Evolutionary conservation across 2,329 filamentous ascomycete genomes (phyloP).

Genomic region (Metarhizium brunneum): DNA sequence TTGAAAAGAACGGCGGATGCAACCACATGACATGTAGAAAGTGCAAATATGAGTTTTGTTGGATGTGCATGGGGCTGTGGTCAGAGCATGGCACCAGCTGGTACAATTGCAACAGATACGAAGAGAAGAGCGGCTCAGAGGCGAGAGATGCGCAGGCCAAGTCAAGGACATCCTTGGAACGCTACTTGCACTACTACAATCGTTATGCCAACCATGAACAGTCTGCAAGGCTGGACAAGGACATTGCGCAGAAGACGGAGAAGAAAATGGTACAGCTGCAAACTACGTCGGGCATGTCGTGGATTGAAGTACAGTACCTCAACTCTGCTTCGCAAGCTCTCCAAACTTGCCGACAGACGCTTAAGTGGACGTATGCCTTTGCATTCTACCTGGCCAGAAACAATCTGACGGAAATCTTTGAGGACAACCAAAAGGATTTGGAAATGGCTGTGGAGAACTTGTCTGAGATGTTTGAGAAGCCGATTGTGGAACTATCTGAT

Average conservation of each 20-base stretch:
- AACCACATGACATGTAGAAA: slow-evolving; percentile 98
- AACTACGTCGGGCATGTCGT: slow-evolving; percentile 88
- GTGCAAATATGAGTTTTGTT: slow-evolving; percentile 95
- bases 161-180: slow-evolving; percentile 80
- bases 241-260: slow-evolving; percentile 91
- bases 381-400: slow-evolving; percentile 95
- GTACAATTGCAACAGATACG: slow-evolving; percentile 98
- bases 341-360: slow-evolving; percentile 92
- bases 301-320: slow-evolving; percentile 98
- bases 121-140: slow-evolving; percentile 88
- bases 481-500: slow-evolving; percentile 72
- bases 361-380: slow-evolving; percentile 99
- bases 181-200: slow-evolving; percentile 99
- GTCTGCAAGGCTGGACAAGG: slow-evolving; percentile 91
- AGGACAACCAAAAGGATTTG: slow-evolving; percentile 96
- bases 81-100: slow-evolving; percentile 97
- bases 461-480: slow-evolving; percentile 99
- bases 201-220: slow-evolving; percentile 98
- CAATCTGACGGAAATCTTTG: slow-evolving; percentile 94
- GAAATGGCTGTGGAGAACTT: slow-evolving; percentile 95
- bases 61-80: slow-evolving; percentile 99
- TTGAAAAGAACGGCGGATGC: slow-evolving; percentile 97
- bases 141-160: slow-evolving; percentile 87
- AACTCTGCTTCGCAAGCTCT: slow-evolving; percentile 87
- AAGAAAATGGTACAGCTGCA: slow-evolving; percentile 98